phyloP scores from a whole-genome alignment of 1,284 basidiomycete species.

The Cryptococcus hybrid region DNA sequence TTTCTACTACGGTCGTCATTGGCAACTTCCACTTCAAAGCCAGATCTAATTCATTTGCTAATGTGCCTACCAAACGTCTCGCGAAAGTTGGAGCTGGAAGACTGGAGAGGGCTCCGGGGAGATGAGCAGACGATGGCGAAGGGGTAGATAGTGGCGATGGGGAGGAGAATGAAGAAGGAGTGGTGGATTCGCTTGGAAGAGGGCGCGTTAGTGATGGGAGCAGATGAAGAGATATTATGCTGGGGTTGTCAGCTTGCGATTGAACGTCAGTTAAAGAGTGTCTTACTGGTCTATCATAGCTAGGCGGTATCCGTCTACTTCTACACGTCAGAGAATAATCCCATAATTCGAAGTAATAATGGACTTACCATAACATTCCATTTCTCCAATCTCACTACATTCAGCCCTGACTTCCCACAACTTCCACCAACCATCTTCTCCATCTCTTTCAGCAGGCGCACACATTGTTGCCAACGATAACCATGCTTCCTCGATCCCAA shows the following conservation, averaged over 20 bases:
- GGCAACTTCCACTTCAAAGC: slow-evolving; percentile 41
- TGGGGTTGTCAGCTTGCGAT: slow-evolving; percentile 4
- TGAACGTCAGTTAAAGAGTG: too few relatives aligned
- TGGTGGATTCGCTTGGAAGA: background rate
- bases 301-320: slow-evolving; percentile 40
- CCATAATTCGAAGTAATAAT: background rate
- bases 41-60: slow-evolving; percentile 33
- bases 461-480: slow-evolving; percentile 7
- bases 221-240: slow-evolving; percentile 39
- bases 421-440: slow-evolving; percentile 36
- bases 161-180: slow-evolving; percentile 3
- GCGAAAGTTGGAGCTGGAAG: slow-evolving; percentile 1
- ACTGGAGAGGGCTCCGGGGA: background rate
- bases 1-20: slow-evolving; percentile 44
- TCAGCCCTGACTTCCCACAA: slow-evolving; percentile 45
- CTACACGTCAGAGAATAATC: background rate
- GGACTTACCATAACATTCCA: slow-evolving; percentile 46
- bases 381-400: slow-evolving; percentile 44
- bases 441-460: background rate
- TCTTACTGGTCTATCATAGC: slow-evolving; percentile 42
- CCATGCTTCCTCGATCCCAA: slow-evolving; percentile 20
- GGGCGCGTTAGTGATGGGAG: slow-evolving; percentile 27
- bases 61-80: background rate
- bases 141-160: background rate
- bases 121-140: background rate